Base-by-base conservation (phyloP, 805 yeast genomes). In the Zygosaccharomyces kombuchaensis region DNA sequence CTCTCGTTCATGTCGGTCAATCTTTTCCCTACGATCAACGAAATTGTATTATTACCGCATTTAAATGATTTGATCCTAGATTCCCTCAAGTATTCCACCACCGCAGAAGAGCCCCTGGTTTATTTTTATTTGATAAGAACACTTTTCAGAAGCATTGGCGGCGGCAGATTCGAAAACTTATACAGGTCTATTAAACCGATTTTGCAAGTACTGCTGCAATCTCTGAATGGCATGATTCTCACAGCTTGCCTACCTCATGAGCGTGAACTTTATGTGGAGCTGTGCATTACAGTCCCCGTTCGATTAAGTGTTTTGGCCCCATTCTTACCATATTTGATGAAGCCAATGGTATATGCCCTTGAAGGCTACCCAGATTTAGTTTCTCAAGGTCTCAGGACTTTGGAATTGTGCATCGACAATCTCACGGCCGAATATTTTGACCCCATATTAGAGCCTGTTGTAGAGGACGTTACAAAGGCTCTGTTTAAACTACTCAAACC, bases 1-100 rank as follows among this genome's bases (percentile, higher is more conserved):
- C 71, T 93, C 32, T 88, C 96, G 56, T 91, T 93, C 66, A 88
- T 91, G 95, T 89, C 96, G 2, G 97, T 93, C 3, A 91, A 88
- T 56, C 70, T 91, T 40, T 91, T 89, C 62, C 97, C 98, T 0
- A 70, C 80, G 3, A 78, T 84, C 2, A 95, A 93, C 60, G 99
- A 95, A 66, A 72, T 79, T 47, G 96, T 93, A 5, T 75, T 93
- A 7, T 70, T 90, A 36, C 97, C 97, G 1, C 96, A 93, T 60
- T 74, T 93, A 58, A 84, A 87, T 60, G 81, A 84, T 48, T 71
- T 95, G 56, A 89, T 93, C 27, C 69, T 93, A 52, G 82, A 85
- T 46, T 86, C 95, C 0, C 71, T 93, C 61, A 81, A 82, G 47
- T 74, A 80, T 44, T 81, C 96, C 0, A 84, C 96, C 1, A 80